These are phyloP conservation scores for Phytophthora uliginosa DNA, from an alignment of 352 stramenopile genomes.

Conservation along the genomic window DNA sequence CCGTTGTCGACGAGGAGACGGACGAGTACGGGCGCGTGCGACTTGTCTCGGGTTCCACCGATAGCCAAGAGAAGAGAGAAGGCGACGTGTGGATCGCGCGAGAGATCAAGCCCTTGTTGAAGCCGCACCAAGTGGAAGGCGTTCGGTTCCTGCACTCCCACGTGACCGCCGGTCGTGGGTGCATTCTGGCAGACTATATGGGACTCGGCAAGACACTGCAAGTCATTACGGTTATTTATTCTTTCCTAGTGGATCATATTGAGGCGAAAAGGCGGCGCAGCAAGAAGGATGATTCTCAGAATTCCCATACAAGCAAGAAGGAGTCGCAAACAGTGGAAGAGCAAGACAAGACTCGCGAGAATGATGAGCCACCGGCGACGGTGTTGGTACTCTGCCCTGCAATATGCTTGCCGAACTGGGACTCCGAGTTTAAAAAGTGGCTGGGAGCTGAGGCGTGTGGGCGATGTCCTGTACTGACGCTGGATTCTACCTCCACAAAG, in stretches of 20 bases:
- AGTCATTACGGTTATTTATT: conserved; percentile 88
- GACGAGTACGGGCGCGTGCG: conserved; percentile 72
- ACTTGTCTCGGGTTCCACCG: conserved; percentile 8
- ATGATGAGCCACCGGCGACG: conserved; percentile 39
- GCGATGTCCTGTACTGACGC: conserved; percentile 64
- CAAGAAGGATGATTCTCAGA: not conserved
- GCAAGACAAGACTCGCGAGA: not conserved
- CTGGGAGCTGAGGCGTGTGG: conserved; percentile 70
- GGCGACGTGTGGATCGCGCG: conserved; percentile 69
- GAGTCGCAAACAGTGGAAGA: not conserved
- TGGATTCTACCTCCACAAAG: conserved; percentile 75
- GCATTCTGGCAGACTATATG: conserved; percentile 93
- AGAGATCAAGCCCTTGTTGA: conserved; percentile 82
- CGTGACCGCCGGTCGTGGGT: conserved; percentile 64
- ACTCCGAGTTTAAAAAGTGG: conserved; percentile 98
- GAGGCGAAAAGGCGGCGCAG: conserved; percentile 18
- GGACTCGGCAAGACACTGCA: conserved; percentile 92
- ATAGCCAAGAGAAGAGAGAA: conserved; percentile 4
- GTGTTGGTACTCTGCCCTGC: conserved; percentile 96
- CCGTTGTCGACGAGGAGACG: conserved; percentile 38
- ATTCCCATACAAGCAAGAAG: not conserved
- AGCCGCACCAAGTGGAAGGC: conserved; percentile 82
- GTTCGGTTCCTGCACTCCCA: conserved; percentile 78
- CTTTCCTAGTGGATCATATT: conserved; percentile 73
- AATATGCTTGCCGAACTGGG: conserved; percentile 98